Evolutionary conservation across 768 basidiomycete species (phyloP), one percentile per base, ranked within the genome.

Genomic region (Royoungia palumana): DNA sequence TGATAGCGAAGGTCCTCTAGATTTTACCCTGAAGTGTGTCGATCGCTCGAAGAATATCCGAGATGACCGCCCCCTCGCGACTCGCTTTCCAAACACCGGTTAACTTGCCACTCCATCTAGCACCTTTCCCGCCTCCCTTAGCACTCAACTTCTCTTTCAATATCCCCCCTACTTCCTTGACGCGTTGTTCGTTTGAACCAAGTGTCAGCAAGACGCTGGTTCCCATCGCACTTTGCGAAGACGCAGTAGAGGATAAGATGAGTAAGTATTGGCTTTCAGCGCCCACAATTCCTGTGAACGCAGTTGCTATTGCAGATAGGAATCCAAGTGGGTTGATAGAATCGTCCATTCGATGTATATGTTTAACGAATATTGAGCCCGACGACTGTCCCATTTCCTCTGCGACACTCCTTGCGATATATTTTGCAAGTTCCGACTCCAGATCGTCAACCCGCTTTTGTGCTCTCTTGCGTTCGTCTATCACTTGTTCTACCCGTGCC

Each of bases 51-150:
- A 64, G 54, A 47, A 51, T 44, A 34, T 54, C 62, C 30, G 56
- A 55, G 27, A 64, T 44, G 17, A 45, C 24, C 5, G 37, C 35
- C 8, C 53, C 56, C 44, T 63, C 64, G 7, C 62, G 55, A 22
- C 62, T 49, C 25, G 41, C 44, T 40, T 53, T 66, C 62, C 64
- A 64, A 34, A 64, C 64, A 0, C 87, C 87, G 7, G 65, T 73
- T 47, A 75, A 77, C 63, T 89, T 85, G 10, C 89, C 88, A 52
- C 87, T 89, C 84, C 88, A 90, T 56, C 77, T 79, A 16, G 70
- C 55, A 2, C 86, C 88, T 59, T 85, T 89, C 5, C 89, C 87
- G 11, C 89, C 89, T 7, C 89, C 89, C 69, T 84, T 91, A 40
- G 86, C 73, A 9, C 72, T 72, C 24, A 86, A 69, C 54, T 75